Base-by-base conservation (phyloP, 768 basidiomycete species). In the Lentinula aciculospora region DNA sequence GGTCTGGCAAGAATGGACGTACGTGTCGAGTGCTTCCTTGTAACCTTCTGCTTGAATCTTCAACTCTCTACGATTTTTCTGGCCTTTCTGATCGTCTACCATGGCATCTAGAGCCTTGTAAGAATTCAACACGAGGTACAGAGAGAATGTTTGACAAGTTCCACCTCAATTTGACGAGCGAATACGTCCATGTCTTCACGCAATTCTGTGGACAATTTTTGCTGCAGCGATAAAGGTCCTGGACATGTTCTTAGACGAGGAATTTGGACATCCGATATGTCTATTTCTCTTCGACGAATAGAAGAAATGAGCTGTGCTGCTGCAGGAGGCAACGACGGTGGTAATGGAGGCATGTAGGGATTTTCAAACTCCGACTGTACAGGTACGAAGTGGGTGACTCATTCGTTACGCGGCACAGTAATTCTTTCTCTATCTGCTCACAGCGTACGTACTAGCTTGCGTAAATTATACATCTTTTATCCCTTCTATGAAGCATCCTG, bases 301-400 rank as follows among this genome's bases (percentile, higher is more conserved):
- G 75, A 75, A 3, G 74, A 76, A 9, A 92, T 78, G 4, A 84
- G 70, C 12, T 75, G 65, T 2, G 66, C 65, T 1, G 80, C 76
- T 55, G 84, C 81, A 10, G 79, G 73, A 56, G 84, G 77, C 46
- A 88, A 72, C 5, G 72, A 75, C 31, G 66, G 67, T 3, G 84
- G 84, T 19, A 88, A 67, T 42, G 88, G 87, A 23, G 88, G 74
- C 88, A 92, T 90, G 57, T n/a, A n/a, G n/a, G n/a, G n/a, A n/a
- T n/a, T n/a, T n/a, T n/a, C n/a, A n/a, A n/a, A n/a, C n/a, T n/a
- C n/a, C n/a, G n/a, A n/a, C n/a, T n/a, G n/a, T n/a, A n/a, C n/a
- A n/a, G n/a, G n/a, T n/a, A n/a, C n/a, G n/a, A n/a, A n/a, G n/a
- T n/a, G n/a, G n/a, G n/a, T n/a, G n/a, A n/a, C n/a, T n/a, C n/a